These are phyloP conservation scores for Fusarium robinianum DNA, from an alignment of 2,329 filamentous ascomycete genomes.

Conservation along the genomic window DNA sequence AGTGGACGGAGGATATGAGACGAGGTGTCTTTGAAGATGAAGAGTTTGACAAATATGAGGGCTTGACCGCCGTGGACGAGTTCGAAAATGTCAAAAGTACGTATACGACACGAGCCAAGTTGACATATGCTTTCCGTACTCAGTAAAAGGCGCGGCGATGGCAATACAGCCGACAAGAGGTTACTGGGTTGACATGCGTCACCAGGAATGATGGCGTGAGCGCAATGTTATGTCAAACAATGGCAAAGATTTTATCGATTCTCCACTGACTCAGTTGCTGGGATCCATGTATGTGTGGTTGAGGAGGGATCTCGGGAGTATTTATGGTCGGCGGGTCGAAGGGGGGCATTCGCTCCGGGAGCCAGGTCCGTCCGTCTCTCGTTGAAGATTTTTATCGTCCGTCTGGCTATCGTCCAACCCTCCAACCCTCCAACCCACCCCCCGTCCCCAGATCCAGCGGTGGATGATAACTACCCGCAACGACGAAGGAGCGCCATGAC, in stretches of 20 bases:
- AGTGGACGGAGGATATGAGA: background rate
- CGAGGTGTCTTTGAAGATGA: background rate
- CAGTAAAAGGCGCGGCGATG: constrained; percentile 27
- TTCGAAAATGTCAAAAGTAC: constrained; percentile 13
- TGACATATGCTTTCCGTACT: constrained; percentile 5
- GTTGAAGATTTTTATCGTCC: constrained; percentile 17
- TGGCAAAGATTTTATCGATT: constrained; percentile 15
- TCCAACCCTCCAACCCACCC: constrained; percentile 11
- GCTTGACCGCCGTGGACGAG: background rate
- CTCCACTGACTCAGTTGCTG: constrained; percentile 20
- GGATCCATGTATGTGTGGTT: constrained; percentile 10
- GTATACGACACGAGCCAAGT: too few relatives aligned
- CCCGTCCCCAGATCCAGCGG: constrained; percentile 25
- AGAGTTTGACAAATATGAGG: background rate
- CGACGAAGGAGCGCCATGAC: constrained; percentile 18
- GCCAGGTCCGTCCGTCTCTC: constrained; percentile 8
- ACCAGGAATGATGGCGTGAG: constrained; percentile 10
- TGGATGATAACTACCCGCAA: constrained; percentile 33
- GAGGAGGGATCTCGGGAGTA: constrained; percentile 26
- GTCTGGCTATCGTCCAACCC: constrained; percentile 28
- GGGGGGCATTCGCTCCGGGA: constrained; percentile 4
- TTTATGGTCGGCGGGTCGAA: constrained; percentile 21
- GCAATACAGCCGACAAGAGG: constrained; percentile 8
- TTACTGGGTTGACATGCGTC: constrained; percentile 18
- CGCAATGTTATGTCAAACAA: constrained; percentile 11